Base-by-base conservation (phyloP, 2,329 filamentous ascomycete species). In the Epichloe uncinata region DNA sequence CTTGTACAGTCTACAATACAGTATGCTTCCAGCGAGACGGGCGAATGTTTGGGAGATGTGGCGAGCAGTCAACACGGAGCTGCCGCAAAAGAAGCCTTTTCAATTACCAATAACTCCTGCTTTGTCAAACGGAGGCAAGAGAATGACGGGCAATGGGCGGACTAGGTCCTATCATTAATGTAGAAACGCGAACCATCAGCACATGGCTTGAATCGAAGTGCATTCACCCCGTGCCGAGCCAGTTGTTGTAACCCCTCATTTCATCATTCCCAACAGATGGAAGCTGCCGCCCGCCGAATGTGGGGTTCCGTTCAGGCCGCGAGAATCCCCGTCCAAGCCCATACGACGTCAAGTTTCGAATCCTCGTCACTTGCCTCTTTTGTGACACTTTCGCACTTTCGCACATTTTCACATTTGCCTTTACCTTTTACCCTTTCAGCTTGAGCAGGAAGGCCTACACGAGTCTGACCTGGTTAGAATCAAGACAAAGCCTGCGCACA, bases 1-100 rank as follows among this genome's bases (percentile, higher is more conserved):
- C 61, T 74, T 98, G 47, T 98, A 98, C 68, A 94, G 88, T 58
- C 73, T 98, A 60, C 93, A 98, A 69, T 98, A 98, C 67, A 95
- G 88, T 69, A 97, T 97, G 88, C 75, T 98, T 40, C 94, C 94
- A 0, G 85, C 87, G 7, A 78, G 79, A 49, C 74, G 94, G 42
- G 85, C 87, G 0, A 82, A 84, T 2, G 85, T 97, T 51, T 73
- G 78, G 58, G 89, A 96, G 62, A 84, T 97, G 64, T 98, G 94
- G 93, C 73, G 77, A 42, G 77, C 79, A 38, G 69, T 93, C 50
- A 84, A 78, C 53, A 69, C 68, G 33, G 61, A 76, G 45, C 60
- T 68, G 33, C 69, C 69, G 7, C 63, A 62, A 69, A 77, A 69
- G 52, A 69, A 70, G 55, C 64, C 67, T 4, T 64, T 71, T 41